Conservation (phyloP, 352 stramenopile genomes). For the Pythium utonaiense region DNA sequence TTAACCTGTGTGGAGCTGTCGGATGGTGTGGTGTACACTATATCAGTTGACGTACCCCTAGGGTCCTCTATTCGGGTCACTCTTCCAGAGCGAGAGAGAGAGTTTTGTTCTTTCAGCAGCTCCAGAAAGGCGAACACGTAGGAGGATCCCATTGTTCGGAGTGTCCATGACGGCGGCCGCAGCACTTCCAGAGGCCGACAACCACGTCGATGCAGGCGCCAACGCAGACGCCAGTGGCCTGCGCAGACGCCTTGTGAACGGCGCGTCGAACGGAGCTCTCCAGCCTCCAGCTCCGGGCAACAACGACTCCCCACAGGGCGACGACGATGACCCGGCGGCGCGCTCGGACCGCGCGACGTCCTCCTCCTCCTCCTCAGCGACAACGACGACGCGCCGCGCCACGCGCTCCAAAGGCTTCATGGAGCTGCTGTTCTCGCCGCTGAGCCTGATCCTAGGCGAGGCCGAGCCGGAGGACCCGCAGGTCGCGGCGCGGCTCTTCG, state of each 20-base stretch:
- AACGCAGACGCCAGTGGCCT: slow-evolving; percentile 15
- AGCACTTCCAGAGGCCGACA: slow-evolving; percentile 2
- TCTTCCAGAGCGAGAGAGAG: slow-evolving; percentile 1
- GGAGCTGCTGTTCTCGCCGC: slow-evolving; percentile 68
- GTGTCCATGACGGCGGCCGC: slow-evolving; percentile 16
- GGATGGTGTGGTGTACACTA: slow-evolving; percentile 1
- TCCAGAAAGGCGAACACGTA: background rate
- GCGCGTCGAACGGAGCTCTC: background rate
- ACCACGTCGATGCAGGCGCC: background rate
- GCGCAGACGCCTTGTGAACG: slow-evolving; percentile 33
- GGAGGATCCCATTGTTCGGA: too few relatives aligned
- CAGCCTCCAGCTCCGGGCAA: background rate
- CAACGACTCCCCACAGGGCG: too few relatives aligned
- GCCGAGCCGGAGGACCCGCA: slow-evolving; percentile 67
- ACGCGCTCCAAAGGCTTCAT: slow-evolving; percentile 51
- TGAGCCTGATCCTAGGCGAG: slow-evolving; percentile 73
- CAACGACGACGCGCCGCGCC: background rate
- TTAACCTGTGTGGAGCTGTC: background rate
- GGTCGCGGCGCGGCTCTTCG: slow-evolving; percentile 49
- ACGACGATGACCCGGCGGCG: background rate
- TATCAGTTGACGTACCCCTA: background rate
- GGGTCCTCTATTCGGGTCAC: slow-evolving; percentile 2
- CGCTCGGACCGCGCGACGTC: slow-evolving; percentile 12
- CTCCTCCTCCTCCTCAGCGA: background rate
- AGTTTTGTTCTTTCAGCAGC: slow-evolving; percentile 1